Percentiles rank a stretch among this genome's conserved stretches.
phyloP scores from a whole-genome alignment of 208 protist genomes.

The Acanthamoeba triangularis region DNA sequence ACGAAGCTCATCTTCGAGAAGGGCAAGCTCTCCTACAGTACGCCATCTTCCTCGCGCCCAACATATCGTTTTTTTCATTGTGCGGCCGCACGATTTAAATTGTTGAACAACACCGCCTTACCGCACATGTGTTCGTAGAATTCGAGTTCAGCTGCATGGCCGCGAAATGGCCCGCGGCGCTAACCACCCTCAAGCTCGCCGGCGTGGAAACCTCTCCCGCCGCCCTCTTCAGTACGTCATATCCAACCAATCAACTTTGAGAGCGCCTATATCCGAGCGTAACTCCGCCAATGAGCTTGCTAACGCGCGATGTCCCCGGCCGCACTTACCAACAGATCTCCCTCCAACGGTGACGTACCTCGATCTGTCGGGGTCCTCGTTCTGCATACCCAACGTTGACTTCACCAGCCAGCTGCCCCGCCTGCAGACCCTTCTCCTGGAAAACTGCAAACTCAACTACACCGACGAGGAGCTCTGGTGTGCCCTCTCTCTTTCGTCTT shows the following conservation, averaged over 20 bases:
- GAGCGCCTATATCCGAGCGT: too few species aligned
- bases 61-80: too few species aligned
- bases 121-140: neutral
- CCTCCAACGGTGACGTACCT: neutral
- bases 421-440: neutral
- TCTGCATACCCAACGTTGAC: neutral
- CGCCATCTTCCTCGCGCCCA: too few species aligned
- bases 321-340: too few species aligned
- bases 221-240: neutral
- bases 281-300: neutral
- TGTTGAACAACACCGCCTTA: neutral
- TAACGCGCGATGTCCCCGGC: neutral
- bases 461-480: conserved; percentile 2
- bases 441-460: conserved; percentile 17
- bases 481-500: neutral
- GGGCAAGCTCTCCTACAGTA: neutral
- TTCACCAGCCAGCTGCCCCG: neutral
- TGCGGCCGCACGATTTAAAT: too few species aligned
- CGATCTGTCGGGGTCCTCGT: neutral
- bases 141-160: conserved; percentile 1
- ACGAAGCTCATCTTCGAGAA: neutral
- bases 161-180: neutral
- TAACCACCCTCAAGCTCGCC: neutral
- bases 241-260: too few species aligned
- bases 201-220: neutral